These are phyloP conservation scores for Leucoagaricus sp. DNA, from an alignment of 1,284 basidiomycete species.

Conservation along the genomic window DNA sequence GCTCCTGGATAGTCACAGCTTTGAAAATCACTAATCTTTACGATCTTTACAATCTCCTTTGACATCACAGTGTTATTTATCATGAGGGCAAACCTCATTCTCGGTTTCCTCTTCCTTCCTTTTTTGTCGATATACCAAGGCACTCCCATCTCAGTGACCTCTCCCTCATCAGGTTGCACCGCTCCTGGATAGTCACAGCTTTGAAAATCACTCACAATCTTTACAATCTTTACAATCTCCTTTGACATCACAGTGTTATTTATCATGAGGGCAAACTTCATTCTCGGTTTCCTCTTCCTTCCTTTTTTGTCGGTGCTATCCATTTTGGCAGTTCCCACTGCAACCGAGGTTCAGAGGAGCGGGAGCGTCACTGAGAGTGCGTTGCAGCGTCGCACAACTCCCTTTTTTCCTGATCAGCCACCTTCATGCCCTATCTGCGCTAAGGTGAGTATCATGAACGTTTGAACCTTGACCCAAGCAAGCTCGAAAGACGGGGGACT, in stretches of 20 bases:
- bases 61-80: constrained; percentile 8
- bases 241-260: background rate
- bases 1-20: too few relatives aligned
- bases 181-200: too few relatives aligned
- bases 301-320: background rate
- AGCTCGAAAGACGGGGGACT: background rate
- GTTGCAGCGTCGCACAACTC: constrained; percentile 34
- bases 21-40: too few relatives aligned
- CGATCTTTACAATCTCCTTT: background rate
- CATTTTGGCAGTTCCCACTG: constrained; percentile 6
- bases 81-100: background rate
- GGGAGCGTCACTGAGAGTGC: background rate
- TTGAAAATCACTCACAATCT: too few relatives aligned
- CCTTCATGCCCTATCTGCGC: constrained; percentile 57
- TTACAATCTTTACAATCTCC: background rate
- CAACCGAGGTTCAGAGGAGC: background rate
- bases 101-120: background rate
- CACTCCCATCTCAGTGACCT: too few relatives aligned
- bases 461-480: too few relatives aligned
- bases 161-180: too few relatives aligned
- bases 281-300: background rate
- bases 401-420: constrained; percentile 50
- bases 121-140: too few relatives aligned
- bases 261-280: constrained; percentile 3
- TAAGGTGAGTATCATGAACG: constrained; percentile 28